Percentiles rank a stretch among this genome's conserved stretches.
Conservation (phyloP, 805 yeast species). For the Metschnikowia dekortorum region DNA sequence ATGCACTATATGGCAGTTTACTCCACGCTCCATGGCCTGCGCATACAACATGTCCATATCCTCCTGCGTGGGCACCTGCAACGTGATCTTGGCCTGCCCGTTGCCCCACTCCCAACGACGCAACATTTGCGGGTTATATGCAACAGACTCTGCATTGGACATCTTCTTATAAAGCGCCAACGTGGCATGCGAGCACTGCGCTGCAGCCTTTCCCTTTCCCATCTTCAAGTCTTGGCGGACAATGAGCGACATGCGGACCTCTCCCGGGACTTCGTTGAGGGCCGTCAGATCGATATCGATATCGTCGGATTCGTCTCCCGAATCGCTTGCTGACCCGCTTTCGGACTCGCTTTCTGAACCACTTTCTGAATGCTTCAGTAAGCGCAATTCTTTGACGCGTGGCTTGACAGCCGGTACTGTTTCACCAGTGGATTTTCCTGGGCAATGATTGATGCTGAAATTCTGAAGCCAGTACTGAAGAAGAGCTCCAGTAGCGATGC, state of each 20-base stretch:
- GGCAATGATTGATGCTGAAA: background rate
- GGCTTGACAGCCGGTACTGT: background rate
- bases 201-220: slow-evolving; percentile 95
- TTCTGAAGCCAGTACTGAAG: background rate
- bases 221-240: slow-evolving; percentile 86
- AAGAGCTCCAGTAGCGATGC: slow-evolving; percentile 34
- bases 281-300: slow-evolving; percentile 56
- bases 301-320: slow-evolving; percentile 29
- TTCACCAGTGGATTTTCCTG: background rate
- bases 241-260: slow-evolving; percentile 79
- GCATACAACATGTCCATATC: slow-evolving; percentile 75
- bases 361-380: background rate
- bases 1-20: slow-evolving; percentile 76
- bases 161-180: slow-evolving; percentile 77
- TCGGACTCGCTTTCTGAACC: background rate
- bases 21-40: slow-evolving; percentile 71
- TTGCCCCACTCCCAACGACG: slow-evolving; percentile 67
- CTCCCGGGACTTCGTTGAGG: slow-evolving; percentile 68
- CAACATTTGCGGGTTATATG: slow-evolving; percentile 60
- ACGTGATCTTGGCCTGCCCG: slow-evolving; percentile 93
- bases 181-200: slow-evolving; percentile 98
- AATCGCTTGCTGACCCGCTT: background rate
- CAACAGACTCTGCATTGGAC: slow-evolving; percentile 45
- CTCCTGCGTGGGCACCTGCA: slow-evolving; percentile 66
- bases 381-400: background rate